Conservation (phyloP, 768 basidiomycete genomes). For the Suillus subluteus region DNA sequence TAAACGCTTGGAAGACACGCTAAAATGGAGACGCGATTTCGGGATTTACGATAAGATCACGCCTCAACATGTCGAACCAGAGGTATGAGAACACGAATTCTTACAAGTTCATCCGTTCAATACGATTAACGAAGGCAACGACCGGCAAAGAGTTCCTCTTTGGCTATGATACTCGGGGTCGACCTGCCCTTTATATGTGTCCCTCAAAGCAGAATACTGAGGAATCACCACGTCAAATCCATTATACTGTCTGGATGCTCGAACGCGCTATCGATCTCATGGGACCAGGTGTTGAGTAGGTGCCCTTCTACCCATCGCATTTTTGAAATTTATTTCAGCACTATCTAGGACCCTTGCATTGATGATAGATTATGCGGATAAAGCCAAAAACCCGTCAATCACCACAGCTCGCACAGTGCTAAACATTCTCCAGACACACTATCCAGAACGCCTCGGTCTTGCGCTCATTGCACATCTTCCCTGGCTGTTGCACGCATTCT, state of each 20-base stretch:
- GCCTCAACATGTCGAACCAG: slow-evolving; percentile 68
- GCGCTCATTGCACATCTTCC: slow-evolving; percentile 83
- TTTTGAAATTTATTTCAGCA: not conserved
- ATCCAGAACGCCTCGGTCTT: slow-evolving; percentile 82
- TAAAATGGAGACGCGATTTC: slow-evolving; percentile 81
- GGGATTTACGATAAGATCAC: slow-evolving; percentile 68
- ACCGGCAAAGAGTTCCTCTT: slow-evolving; percentile 84
- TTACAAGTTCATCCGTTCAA: not conserved
- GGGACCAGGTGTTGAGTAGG: slow-evolving; percentile 81
- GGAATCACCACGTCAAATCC: slow-evolving; percentile 66
- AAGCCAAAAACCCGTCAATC: slow-evolving; percentile 59
- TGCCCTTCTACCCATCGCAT: slow-evolving; percentile 9
- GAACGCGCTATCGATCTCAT: slow-evolving; percentile 80
- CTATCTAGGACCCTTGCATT: slow-evolving; percentile 60
- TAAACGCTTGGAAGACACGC: slow-evolving; percentile 67
- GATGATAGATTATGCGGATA: slow-evolving; percentile 79
- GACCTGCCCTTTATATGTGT: slow-evolving; percentile 72
- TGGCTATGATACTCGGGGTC: slow-evolving; percentile 69
- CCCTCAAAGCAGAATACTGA: slow-evolving; percentile 80
- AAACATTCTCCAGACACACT: slow-evolving; percentile 77
- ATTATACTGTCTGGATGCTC: slow-evolving; percentile 75
- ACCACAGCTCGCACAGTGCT: slow-evolving; percentile 45
- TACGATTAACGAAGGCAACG: slow-evolving; percentile 48
- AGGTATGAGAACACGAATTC: slow-evolving; percentile 47
- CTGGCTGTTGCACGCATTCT: slow-evolving; percentile 73